Evolutionary conservation across 179 eudicot genomes (phyloP).

Genomic region (Gypsophila paniculata): DNA sequence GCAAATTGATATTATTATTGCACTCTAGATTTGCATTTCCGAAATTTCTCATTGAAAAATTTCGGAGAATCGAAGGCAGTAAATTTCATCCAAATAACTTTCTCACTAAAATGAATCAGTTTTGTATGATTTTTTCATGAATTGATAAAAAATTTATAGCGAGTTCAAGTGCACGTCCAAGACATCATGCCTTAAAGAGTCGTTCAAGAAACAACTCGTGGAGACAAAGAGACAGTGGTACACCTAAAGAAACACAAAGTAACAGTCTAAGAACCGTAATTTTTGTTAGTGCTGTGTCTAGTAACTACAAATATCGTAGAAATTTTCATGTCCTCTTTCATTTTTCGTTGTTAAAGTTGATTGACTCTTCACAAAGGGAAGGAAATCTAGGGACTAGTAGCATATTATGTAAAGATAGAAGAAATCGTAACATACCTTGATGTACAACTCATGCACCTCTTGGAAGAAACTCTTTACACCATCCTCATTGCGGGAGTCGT

Average conservation of each 20-base stretch:
- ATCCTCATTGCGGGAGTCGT: constrained; percentile 92
- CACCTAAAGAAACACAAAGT: neutral
- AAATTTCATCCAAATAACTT: neutral
- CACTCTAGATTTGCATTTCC: too few relatives aligned
- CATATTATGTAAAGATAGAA: neutral
- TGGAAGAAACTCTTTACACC: constrained; percentile 97
- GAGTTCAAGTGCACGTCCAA: neutral
- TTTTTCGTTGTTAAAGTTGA: neutral
- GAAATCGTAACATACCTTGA: constrained; percentile 52
- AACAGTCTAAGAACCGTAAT: neutral
- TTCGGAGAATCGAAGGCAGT: too few relatives aligned
- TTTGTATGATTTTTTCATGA: neutral
- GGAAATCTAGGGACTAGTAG: constrained; percentile 9
- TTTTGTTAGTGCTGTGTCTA: neutral
- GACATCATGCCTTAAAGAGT: neutral
- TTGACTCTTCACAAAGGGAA: neutral
- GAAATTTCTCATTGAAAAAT: too few relatives aligned
- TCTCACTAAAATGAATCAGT: neutral
- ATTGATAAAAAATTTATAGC: neutral
- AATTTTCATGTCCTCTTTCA: neutral
- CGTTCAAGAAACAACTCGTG: too few relatives aligned
- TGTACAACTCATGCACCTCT: constrained; percentile 93
- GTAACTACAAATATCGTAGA: neutral
- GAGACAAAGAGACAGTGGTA: neutral
- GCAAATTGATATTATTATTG: too few relatives aligned